phyloP scores from a whole-genome alignment of 495 filamentous ascomycete species.

The Aspergillus saccharolyticus region DNA sequence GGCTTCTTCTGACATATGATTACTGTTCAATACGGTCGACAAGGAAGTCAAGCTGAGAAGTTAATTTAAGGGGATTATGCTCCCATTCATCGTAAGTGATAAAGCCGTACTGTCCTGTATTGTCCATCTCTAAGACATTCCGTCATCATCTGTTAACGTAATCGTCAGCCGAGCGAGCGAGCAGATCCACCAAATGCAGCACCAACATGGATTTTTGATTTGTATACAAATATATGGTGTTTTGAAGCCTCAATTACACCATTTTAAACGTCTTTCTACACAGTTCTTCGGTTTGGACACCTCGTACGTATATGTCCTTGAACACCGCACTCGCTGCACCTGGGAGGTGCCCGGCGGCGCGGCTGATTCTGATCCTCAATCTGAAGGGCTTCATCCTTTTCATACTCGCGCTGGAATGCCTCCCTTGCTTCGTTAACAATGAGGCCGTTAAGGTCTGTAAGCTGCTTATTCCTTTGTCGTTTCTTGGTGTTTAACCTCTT shows the following conservation, averaged over 20 bases:
- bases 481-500: neutral
- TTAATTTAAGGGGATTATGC: neutral
- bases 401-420: neutral
- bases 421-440: neutral
- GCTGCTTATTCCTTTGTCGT: neutral
- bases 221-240: too few species aligned
- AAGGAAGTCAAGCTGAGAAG: neutral
- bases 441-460: too few species aligned
- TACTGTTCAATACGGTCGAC: neutral
- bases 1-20: neutral
- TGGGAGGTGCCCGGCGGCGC: neutral
- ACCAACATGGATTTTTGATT: too few species aligned
- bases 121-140: too few species aligned
- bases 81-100: neutral
- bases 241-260: too few species aligned
- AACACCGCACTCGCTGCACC: neutral
- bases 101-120: too few species aligned
- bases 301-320: neutral
- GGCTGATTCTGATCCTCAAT: neutral
- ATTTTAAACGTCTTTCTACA: too few species aligned
- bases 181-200: too few species aligned
- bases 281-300: neutral
- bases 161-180: neutral
- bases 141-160: neutral
- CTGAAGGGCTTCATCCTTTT: neutral